Conservation (phyloP, 176 grass and related monocot genomes). For the Secale cereale region DNA sequence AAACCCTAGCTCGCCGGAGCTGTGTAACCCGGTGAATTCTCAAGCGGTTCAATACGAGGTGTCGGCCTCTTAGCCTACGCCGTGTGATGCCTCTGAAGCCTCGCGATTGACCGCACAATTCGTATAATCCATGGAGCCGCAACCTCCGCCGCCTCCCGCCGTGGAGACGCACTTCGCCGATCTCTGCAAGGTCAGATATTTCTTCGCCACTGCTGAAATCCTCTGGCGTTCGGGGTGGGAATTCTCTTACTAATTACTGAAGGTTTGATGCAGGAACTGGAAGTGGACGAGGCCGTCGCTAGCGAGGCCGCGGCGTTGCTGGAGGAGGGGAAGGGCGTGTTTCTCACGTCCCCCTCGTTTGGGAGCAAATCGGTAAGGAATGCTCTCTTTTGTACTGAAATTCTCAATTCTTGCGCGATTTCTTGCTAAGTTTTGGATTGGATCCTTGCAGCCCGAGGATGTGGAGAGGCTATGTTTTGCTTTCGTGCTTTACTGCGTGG, state of each 20-base stretch:
- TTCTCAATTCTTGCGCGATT: neutral
- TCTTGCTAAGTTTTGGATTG: slow-evolving; percentile 11
- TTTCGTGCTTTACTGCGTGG: slow-evolving; percentile 67
- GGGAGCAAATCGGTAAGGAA: slow-evolving; percentile 49
- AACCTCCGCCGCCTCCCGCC: neutral
- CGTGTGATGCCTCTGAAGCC: neutral
- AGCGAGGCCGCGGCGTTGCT: slow-evolving; percentile 48
- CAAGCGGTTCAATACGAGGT: neutral
- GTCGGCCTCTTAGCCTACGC: neutral
- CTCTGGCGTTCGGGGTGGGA: neutral
- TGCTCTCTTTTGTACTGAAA: neutral
- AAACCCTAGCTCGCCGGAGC: slow-evolving; percentile 50
- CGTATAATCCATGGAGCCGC: slow-evolving; percentile 7
- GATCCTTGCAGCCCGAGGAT: slow-evolving; percentile 53
- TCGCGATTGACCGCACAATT: neutral
- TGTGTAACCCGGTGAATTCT: slow-evolving; percentile 1
- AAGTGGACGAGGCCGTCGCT: slow-evolving; percentile 32
- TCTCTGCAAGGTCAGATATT: slow-evolving; percentile 74
- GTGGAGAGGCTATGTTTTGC: slow-evolving; percentile 59
- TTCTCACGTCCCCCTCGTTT: slow-evolving; percentile 42
- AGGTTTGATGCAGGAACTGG: slow-evolving; percentile 42
- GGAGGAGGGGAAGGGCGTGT: slow-evolving; percentile 46
- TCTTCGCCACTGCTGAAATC: neutral
- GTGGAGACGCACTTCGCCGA: slow-evolving; percentile 46
- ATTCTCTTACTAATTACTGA: neutral